Evolutionary conservation across 1,284 basidiomycete species (phyloP), one percentile per base, ranked within the genome.

Genomic region (Xerocomus nothofagi): DNA sequence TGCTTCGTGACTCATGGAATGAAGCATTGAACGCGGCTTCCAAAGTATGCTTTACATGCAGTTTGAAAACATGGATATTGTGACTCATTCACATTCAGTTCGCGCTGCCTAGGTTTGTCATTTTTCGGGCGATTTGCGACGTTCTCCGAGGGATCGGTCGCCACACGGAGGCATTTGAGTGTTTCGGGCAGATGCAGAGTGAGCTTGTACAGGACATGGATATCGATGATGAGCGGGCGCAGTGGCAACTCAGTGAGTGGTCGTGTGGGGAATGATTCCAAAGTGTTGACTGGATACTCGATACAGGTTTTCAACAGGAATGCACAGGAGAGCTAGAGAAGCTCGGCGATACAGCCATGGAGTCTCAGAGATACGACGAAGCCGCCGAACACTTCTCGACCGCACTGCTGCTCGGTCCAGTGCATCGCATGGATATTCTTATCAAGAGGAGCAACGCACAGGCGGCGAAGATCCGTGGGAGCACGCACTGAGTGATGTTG

Each of bases 81-180:
- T 56, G 4, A 3, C 0, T 45, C 8, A 21, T 3, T 23, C 11
- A 3, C 14, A 7, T 1, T 1, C 12, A 56, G 54, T 55, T 56
- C n/a, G 17, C 32, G 17, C 9, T 42, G 30, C 21, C 53, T 2
- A 38, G 6, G 17, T 44, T 54, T 8, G 2, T 12, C n/a, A 4
- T 40, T 3, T 44, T 37, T 17, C 44, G 12, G 14, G 33, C 3
- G 8, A 49, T 55, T 1, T 57, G 56, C 3, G 41, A 56, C 3
- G 26, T 29, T n/a, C 39, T 56, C 5, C 41, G 57, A 26, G 5
- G 3, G n/a, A 6, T 20, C 0, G 29, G 11, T 18, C 27, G 18
- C 3, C 1, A 50, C 31, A 9, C 3, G 12, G 50, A 54, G 11
- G 44, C 44, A 17, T 12, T 44, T 12, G n/a, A 27, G 3, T 49